A percentile compares a stretch with the other conserved stretches of the same genome.
Evolutionary conservation across 768 basidiomycete species (phyloP).

Genomic region (Lactifluus subvellereus): DNA sequence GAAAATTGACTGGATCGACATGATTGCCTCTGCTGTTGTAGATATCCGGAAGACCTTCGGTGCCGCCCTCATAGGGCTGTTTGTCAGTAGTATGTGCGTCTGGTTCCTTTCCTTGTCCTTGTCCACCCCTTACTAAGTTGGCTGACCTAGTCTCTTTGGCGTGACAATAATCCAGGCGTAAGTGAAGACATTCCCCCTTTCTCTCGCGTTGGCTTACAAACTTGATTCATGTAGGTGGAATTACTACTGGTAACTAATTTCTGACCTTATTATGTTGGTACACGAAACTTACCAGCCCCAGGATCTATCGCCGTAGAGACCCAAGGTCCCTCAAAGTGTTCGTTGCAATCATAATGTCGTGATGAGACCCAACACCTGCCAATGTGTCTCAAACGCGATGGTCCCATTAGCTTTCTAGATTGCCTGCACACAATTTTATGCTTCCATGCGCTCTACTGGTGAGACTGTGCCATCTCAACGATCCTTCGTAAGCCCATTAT

Average conservation of each 20-base stretch:
- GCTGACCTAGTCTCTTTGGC: conserved; percentile 1
- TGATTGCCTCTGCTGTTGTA: neutral
- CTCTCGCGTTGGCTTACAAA: neutral
- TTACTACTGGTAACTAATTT: neutral
- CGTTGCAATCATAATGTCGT: conserved; percentile 1
- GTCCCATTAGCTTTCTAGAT: conserved; percentile 35
- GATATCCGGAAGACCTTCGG: conserved; percentile 1
- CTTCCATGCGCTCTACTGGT: conserved; percentile 44
- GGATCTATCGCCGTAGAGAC: neutral
- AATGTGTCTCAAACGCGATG: neutral
- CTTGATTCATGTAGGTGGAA: neutral
- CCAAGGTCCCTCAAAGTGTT: neutral
- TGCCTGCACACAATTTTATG: conserved; percentile 40
- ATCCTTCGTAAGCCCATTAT: neutral
- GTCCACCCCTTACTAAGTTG: neutral
- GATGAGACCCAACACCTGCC: neutral
- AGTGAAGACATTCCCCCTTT: neutral
- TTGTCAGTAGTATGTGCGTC: conserved; percentile 5
- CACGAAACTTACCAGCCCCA: neutral
- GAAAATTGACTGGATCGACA: neutral
- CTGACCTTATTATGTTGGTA: neutral
- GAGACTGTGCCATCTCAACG: conserved; percentile 10
- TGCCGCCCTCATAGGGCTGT: neutral
- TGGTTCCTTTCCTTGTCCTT: neutral
- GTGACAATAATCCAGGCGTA: conserved; percentile 5